Evolutionary conservation across 345 rosid genomes (phyloP), one percentile per base, ranked within the genome.

Genomic region (Ailanthus altissimus): DNA sequence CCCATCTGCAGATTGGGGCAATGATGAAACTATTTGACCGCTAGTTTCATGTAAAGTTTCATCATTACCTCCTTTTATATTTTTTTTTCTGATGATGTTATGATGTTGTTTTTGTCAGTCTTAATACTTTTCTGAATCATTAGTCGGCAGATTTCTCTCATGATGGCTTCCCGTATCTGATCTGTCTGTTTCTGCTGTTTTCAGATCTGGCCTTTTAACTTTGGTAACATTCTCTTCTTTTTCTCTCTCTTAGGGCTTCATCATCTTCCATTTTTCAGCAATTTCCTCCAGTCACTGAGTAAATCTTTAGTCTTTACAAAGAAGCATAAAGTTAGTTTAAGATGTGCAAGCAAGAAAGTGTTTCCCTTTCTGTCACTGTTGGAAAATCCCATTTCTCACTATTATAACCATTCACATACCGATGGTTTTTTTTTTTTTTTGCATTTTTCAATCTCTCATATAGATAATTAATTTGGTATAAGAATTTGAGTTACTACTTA

Each of bases 1-100:
- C 43, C 9, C 72, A 43, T 65, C 11, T 80, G 83, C 88, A 81
- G 90, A 88, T 89, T 89, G 89, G 85, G 47, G 91, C 84, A 86
- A 87, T 87, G 89, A 90, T 90, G 90, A 87, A 77, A 76, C 60
- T 58, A 77, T 84, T 87, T 87, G 89, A 90, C 94, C 73, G 68
- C 79, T 51, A 49, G 74, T 73, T 69, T 46, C 62, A 53, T 79
- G 67, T 56, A 84, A 81, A 76, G 81, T 79, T 86, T 85, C 85
- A 87, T 88, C 89, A 89, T 91, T 85, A 85, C 88, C 10, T 56
- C 83, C 66, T 63, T 60, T 74, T 62, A 80, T 79, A 77, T 72
- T 63, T 16, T 67, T 23, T 53, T 63, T 77, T 42, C 80, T 81
- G 68, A 68, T 84, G 81, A 57, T 59, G 84, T 68, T 78, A 77